These are phyloP conservation scores for Westerdykella sp. DNA, from an alignment of 2,329 filamentous ascomycete genomes.

Conservation along the genomic window DNA sequence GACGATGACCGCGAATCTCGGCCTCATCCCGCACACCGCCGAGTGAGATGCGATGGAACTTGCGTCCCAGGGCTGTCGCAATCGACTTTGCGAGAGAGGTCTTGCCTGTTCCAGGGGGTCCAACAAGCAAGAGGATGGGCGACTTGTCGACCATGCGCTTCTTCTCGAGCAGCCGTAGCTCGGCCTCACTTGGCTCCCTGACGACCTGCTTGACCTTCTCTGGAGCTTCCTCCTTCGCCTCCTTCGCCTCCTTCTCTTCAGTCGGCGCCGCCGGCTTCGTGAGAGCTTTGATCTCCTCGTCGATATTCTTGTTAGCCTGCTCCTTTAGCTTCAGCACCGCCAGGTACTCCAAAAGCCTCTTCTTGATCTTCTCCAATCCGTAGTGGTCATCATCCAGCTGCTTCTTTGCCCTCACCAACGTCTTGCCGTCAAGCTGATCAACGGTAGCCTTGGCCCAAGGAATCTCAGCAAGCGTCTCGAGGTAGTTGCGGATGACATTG, in stretches of 20 bases:
- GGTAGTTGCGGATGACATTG: conserved; percentile 84
- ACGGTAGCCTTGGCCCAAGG: conserved; percentile 83
- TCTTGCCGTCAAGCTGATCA: conserved; percentile 77
- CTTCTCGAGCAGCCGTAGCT: conserved; percentile 68
- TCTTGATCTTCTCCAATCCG: conserved; percentile 94
- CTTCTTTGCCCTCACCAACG: conserved; percentile 70
- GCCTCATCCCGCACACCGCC: conserved; percentile 94
- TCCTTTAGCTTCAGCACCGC: conserved; percentile 96
- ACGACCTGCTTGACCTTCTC: conserved; percentile 28
- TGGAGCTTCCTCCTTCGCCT: conserved; percentile 34
- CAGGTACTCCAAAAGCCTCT: conserved; percentile 87
- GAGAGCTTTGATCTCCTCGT: conserved; percentile 63
- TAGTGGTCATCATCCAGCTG: conserved; percentile 97
- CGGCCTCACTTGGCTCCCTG: conserved; percentile 41
- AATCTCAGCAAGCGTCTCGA: conserved; percentile 90
- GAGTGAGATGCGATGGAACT: conserved; percentile 95
- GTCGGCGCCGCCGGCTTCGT: conserved; percentile 25
- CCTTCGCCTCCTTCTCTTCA: conserved; percentile 33
- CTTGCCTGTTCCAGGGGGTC: conserved; percentile 92
- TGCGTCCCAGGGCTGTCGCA: conserved; percentile 82
- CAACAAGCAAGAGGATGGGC: conserved; percentile 86
- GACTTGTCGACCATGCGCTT: conserved; percentile 91
- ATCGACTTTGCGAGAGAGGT: conserved; percentile 92
- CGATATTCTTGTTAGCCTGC: conserved; percentile 74
- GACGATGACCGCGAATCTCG: conserved; percentile 88